phyloP scores from a whole-genome alignment of 345 rosid genomes.

The Cardamine chenopodiifolia region DNA sequence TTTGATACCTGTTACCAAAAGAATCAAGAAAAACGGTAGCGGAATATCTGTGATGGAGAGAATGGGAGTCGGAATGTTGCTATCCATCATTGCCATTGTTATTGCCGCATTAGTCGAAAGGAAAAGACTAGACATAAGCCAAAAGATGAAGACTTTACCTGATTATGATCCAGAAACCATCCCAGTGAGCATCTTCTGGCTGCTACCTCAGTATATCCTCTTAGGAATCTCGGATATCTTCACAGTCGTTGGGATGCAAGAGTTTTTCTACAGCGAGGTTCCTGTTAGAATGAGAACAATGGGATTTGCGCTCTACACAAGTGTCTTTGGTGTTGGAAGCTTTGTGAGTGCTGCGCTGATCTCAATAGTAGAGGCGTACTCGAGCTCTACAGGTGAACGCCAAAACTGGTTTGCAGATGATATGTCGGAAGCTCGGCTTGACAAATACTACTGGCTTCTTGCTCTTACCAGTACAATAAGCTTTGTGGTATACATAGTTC shows the following conservation, averaged over 20 bases:
- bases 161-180: constrained; percentile 46
- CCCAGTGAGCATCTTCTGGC: constrained; percentile 72
- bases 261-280: constrained; percentile 88
- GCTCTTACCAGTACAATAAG: constrained; percentile 63
- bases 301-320: constrained; percentile 88
- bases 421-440: constrained; percentile 76
- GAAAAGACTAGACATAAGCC: constrained; percentile 59
- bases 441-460: constrained; percentile 82
- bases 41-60: constrained; percentile 78
- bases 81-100: constrained; percentile 77
- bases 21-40: constrained; percentile 48
- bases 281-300: constrained; percentile 85
- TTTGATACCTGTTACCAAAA: constrained; percentile 56
- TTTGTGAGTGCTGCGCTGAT: constrained; percentile 77
- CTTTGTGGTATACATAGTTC: constrained; percentile 54
- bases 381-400: constrained; percentile 48
- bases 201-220: constrained; percentile 87
- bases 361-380: constrained; percentile 52
- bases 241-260: constrained; percentile 98
- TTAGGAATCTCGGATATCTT: constrained; percentile 87
- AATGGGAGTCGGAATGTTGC: constrained; percentile 88
- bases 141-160: constrained; percentile 30
- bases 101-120: constrained; percentile 79
- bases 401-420: constrained; percentile 82
- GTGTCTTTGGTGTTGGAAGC: constrained; percentile 95